Evolutionary conservation across 139 green algal species (phyloP), one percentile per base, ranked within the genome.

Genomic region (Tetraselmis chui): DNA sequence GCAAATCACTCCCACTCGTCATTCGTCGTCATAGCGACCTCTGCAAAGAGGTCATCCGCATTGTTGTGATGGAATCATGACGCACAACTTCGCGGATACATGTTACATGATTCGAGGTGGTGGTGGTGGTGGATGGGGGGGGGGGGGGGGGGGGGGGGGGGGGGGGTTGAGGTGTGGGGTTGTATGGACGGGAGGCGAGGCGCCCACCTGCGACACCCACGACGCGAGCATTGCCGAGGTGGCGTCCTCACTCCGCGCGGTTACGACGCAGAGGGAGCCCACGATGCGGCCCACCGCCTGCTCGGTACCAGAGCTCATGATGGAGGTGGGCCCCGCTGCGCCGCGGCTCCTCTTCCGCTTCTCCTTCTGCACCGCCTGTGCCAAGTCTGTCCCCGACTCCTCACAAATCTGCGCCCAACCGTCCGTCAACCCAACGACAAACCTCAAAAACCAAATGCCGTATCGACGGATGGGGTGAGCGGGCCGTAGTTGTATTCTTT

Each of bases 221-320:
- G 87, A 94, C 0, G 96, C 96, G 1, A 99, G 85, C 95, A 99
- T 98, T 74, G 91, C 94, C 80, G 78, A 89, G 59, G 88, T 76
- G 5, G 93, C 93, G 59, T 98, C 95, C 32, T 93, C 94, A 59
- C 94, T 90, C 29, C 83, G 84, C 18, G 90, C 90, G 0, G 95
- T 96, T 26, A 99, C 85, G 77, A 97, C 94, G 81, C 91, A 96
- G 31, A 99, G 91, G 2, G 93, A 91, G 75, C 96, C 96, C 78
- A 99, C 91, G 67, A 99, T 87, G 2, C 96, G 89, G 11, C 94
- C 96, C 82, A 97, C 89, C 0, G 96, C 96, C 79, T 96, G 93
- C 84, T 89, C 90, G 1, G 84, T 79, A 28, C 83, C 84, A 24
- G 25, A 76, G 59, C 59, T 25, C 59, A 76, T 23, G 23, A 23